Base-by-base conservation (phyloP, 495 filamentous ascomycete species). In the Penicillium manginii region DNA sequence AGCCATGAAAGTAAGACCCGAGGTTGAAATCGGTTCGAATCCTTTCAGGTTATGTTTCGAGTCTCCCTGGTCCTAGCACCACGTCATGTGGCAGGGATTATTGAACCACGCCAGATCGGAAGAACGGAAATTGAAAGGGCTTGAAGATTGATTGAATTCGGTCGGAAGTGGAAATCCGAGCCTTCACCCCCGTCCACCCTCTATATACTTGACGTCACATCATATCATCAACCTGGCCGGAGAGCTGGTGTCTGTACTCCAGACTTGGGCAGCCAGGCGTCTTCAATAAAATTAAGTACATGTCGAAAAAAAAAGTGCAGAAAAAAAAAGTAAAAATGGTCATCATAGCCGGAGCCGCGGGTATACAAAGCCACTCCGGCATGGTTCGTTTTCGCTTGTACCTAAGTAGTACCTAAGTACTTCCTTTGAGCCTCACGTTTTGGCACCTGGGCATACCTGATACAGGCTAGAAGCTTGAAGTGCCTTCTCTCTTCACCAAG, bases 401-500 rank as follows among this genome's bases (percentile, higher is more conserved):
- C n/a, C 17, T 15, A 40, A n/a, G n/a, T n/a, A n/a, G n/a, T n/a
- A n/a, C n/a, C n/a, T n/a, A n/a, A n/a, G n/a, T n/a, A n/a, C n/a
- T n/a, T 29, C 26, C 26, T 7, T 29, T 29, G 26, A 29, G 26
- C 26, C 26, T 29, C 26, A 8, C 6, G 9, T 29, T 29, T 29
- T 29, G 26, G 26, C 26, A 29, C 2, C n/a, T n/a, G n/a, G n/a
- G n/a, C n/a, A n/a, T n/a, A n/a, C 0, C 26, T 29, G 6, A 8
- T 8, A 29, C 6, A 29, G 26, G 26, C 9, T 8, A 29, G 26
- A 53, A n/a, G n/a, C n/a, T n/a, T n/a, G n/a, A 19, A 53, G 33
- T 19, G 3, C 40, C 57, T 6, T 72, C 69, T n/a, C 80, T 72
- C 45, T 77, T 81, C 58, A 82, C 62, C 51, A 74, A 59, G 42